These are phyloP conservation scores for Aspergillus melleus DNA, from an alignment of 2,329 filamentous ascomycete species.

Conservation along the genomic window DNA sequence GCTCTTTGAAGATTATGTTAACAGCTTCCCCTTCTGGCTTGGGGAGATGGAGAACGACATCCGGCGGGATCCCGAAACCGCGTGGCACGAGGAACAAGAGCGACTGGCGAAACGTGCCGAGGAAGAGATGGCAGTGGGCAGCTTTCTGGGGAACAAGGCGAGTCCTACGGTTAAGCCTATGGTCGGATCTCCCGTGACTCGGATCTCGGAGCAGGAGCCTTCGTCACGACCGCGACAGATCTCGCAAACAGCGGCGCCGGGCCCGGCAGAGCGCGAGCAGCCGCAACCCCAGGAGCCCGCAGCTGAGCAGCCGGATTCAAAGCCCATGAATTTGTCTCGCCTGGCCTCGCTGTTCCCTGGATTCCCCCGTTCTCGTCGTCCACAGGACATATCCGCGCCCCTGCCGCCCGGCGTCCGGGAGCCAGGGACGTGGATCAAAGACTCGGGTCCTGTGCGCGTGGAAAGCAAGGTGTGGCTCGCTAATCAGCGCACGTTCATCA, in stretches of 20 bases:
- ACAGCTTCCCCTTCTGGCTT: constrained; percentile 95
- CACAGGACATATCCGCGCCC: constrained; percentile 51
- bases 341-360: constrained; percentile 75
- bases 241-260: constrained; percentile 26
- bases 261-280: constrained; percentile 36
- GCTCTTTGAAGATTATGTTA: constrained; percentile 94
- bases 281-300: constrained; percentile 35
- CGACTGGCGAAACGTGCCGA: constrained; percentile 77
- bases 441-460: constrained; percentile 84
- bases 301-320: constrained; percentile 27
- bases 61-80: constrained; percentile 83
- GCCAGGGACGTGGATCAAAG: constrained; percentile 88
- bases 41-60: constrained; percentile 91
- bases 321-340: constrained; percentile 53
- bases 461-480: constrained; percentile 99
- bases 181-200: constrained; percentile 36
- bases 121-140: constrained; percentile 86
- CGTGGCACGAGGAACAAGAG: constrained; percentile 89
- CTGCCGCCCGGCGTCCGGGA: constrained; percentile 87
- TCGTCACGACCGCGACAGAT: constrained; percentile 22
- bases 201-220: constrained; percentile 26
- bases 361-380: constrained; percentile 73
- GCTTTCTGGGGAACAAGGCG: constrained; percentile 65
- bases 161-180: constrained; percentile 31
- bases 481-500: constrained; percentile 96